Conservation (phyloP, 2,329 filamentous ascomycete species). For the Aspergillus piperis region DNA sequence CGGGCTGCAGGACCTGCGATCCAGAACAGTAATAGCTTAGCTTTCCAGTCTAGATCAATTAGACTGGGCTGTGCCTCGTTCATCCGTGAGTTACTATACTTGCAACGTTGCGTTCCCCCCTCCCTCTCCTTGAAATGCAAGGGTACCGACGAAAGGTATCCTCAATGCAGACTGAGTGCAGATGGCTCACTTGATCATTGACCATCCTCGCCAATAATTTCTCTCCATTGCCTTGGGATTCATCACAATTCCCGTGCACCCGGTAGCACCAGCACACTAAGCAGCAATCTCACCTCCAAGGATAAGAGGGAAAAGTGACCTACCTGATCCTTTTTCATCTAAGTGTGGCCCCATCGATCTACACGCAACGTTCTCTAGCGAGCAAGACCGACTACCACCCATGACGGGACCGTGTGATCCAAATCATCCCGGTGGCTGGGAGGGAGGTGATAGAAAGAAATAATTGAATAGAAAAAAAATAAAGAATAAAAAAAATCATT, state of each 20-base stretch:
- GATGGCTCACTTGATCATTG: neutral
- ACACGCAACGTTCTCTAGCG: slow-evolving; percentile 7
- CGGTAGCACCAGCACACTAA: neutral
- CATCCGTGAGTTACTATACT: neutral
- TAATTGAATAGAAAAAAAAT: neutral
- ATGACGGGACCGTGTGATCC: slow-evolving; percentile 16
- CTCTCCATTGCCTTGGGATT: neutral
- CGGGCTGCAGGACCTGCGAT: slow-evolving; percentile 3
- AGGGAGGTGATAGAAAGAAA: neutral
- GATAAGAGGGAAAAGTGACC: too few species aligned
- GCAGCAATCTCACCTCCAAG: too few species aligned
- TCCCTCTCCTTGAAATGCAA: neutral
- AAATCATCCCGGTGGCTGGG: slow-evolving; percentile 18
- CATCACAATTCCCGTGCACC: neutral
- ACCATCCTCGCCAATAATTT: neutral
- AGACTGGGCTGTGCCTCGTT: too few species aligned
- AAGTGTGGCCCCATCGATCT: slow-evolving; percentile 5
- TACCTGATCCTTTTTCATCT: neutral
- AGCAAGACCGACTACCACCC: neutral
- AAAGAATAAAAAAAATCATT: neutral
- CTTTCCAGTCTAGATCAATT: neutral
- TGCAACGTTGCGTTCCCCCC: neutral
- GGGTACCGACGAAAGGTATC: neutral
- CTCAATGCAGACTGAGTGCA: neutral
- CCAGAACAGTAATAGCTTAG: neutral